Evolutionary conservation across 2,329 filamentous ascomycete genomes (phyloP).

Genomic region (Lasiodiplodia sp.): DNA sequence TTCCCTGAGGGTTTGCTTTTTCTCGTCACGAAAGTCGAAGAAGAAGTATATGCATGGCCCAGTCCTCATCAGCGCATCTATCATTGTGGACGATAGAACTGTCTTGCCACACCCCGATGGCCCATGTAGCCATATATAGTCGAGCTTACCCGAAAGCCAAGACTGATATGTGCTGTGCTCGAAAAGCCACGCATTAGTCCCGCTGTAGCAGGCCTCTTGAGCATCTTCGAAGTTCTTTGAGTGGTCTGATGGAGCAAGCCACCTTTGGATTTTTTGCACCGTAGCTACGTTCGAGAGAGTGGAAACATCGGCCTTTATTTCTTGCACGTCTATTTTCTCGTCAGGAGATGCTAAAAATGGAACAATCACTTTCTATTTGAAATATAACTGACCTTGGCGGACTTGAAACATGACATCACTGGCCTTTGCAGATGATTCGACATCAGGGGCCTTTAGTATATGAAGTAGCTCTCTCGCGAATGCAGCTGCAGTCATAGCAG

Average conservation of each 20-base stretch:
- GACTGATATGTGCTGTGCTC: neutral
- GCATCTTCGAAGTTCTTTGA: neutral
- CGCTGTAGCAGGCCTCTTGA: neutral
- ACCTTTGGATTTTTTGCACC: neutral
- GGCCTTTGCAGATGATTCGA: too few relatives aligned
- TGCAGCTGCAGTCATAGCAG: constrained; percentile 34
- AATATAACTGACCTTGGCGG: too few relatives aligned
- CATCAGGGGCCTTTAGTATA: too few relatives aligned
- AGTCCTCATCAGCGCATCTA: neutral
- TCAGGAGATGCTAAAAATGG: too few relatives aligned
- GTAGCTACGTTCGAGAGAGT: neutral
- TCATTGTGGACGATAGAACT: neutral
- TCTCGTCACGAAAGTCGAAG: neutral
- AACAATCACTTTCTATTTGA: too few relatives aligned
- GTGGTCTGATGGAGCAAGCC: neutral
- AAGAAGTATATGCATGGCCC: neutral
- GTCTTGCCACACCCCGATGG: neutral
- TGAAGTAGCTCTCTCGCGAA: constrained; percentile 34
- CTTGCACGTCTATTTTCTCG: neutral
- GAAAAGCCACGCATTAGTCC: neutral
- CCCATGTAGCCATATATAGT: neutral
- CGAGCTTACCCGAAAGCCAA: rapidly evolving
- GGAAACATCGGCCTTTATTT: neutral
- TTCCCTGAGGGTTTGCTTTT: neutral
- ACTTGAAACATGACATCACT: too few relatives aligned